Conservation (phyloP, 2,329 filamentous ascomycete species). For the Exophiala bonariae region DNA sequence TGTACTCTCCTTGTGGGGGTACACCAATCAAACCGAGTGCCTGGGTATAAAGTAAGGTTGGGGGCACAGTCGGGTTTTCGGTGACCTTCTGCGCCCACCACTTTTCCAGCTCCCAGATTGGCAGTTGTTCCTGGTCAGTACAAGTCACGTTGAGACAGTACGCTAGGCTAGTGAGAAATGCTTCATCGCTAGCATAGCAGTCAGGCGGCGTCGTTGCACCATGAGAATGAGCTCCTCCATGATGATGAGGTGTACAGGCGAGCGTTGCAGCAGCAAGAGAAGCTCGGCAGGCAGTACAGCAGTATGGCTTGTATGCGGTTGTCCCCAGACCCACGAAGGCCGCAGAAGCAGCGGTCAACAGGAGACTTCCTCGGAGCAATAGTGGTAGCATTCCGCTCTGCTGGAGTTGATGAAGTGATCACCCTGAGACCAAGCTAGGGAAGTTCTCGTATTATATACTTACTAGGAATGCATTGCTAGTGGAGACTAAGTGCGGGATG, state of each 20-base stretch:
- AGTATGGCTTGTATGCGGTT: not conserved
- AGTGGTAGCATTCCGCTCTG: no score
- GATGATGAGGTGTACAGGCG: not conserved
- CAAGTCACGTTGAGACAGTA: constrained; percentile 33
- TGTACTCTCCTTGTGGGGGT: constrained; percentile 1
- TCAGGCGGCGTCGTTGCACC: constrained; percentile 24
- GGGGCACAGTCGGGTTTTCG: not conserved
- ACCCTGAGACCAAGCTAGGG: no score
- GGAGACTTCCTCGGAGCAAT: no score
- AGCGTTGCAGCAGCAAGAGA: not conserved
- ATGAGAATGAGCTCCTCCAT: not conserved
- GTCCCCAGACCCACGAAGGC: not conserved
- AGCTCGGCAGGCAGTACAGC: not conserved
- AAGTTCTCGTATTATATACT: no score
- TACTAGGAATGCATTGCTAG: no score
- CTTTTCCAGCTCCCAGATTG: constrained; percentile 23
- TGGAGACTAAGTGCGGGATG: no score
- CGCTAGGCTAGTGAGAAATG: constrained; percentile 32
- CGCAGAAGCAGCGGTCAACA: no score
- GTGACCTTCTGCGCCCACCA: constrained; percentile 8
- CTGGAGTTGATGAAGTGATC: no score
- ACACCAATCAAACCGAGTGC: constrained; percentile 4
- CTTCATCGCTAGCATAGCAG: constrained; percentile 29
- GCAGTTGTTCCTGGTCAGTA: constrained; percentile 12
- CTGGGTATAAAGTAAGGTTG: constrained; percentile 5